Evolutionary conservation across 768 basidiomycete species (phyloP).

Genomic region (Hericium alpestre): DNA sequence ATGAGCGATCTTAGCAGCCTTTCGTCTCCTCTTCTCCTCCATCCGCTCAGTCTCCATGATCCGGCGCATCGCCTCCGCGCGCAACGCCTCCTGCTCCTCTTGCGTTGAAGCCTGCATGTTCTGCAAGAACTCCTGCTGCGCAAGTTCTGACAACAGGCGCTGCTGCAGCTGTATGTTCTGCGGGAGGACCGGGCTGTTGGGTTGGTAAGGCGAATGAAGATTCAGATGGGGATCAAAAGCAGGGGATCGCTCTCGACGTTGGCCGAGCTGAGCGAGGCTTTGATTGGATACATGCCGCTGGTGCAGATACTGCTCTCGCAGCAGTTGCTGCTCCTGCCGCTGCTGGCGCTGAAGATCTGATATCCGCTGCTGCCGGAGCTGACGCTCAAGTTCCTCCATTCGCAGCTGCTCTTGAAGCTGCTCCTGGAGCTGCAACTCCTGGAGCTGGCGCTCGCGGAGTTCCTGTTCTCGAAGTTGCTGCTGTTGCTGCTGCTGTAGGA

Average conservation of each 20-base stretch:
- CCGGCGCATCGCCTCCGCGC: slow-evolving; percentile 74
- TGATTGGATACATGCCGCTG: slow-evolving; percentile 40
- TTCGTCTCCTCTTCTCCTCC: slow-evolving; percentile 75
- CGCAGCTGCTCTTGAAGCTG: slow-evolving; percentile 17
- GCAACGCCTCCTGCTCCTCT: slow-evolving; percentile 58
- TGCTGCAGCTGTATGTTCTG: slow-evolving; percentile 68
- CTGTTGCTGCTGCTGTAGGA: slow-evolving; percentile 61
- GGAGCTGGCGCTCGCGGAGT: slow-evolving; percentile 25
- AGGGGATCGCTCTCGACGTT: slow-evolving; percentile 35
- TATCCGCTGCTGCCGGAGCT: slow-evolving; percentile 10
- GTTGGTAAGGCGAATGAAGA: slow-evolving; percentile 32
- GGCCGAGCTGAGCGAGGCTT: slow-evolving; percentile 29
- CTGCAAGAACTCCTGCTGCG: slow-evolving; percentile 56
- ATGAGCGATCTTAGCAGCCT: slow-evolving; percentile 77
- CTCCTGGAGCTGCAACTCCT: slow-evolving; percentile 46
- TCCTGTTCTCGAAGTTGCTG: slow-evolving; percentile 23
- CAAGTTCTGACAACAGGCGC: slow-evolving; percentile 64
- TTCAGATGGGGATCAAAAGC: slow-evolving; percentile 16
- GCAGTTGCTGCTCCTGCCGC: slow-evolving; percentile 20
- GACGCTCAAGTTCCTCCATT: slow-evolving; percentile 12
- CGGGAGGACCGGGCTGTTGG: slow-evolving; percentile 43
- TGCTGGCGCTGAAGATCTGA: slow-evolving; percentile 12
- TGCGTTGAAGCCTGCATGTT: slow-evolving; percentile 52
- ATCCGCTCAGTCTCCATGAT: slow-evolving; percentile 84
- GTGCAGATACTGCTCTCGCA: slow-evolving; percentile 34